Conservation (phyloP, 108 stramenopile species). For the Bacterosira constricta region DNA sequence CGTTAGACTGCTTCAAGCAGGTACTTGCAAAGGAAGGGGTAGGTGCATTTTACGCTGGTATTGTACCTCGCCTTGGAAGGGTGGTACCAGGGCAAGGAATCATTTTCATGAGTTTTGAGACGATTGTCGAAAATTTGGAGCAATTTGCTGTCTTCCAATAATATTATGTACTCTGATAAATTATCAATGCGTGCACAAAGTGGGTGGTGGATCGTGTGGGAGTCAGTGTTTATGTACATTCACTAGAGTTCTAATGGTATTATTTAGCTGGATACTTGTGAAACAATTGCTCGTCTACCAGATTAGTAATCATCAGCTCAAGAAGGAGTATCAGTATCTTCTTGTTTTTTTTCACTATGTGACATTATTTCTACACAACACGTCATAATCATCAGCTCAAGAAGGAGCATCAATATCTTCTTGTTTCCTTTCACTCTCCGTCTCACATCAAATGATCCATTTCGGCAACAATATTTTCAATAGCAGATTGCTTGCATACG, state of each 20-base stretch:
- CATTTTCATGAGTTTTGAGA: constrained; percentile 97
- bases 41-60: constrained; percentile 92
- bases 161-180: no score
- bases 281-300: no score
- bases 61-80: constrained; percentile 90
- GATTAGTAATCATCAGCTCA: no score
- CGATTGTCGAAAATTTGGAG: constrained; percentile 79
- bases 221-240: background rate
- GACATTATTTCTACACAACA: no score
- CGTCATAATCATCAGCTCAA: no score
- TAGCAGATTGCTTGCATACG: constrained; percentile 30
- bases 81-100: constrained; percentile 98
- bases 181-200: no score
- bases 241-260: no score
- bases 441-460: constrained; percentile 18
- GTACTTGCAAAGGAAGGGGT: constrained; percentile 89
- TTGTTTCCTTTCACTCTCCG: no score
- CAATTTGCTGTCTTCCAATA: constrained; percentile 60
- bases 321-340: no score
- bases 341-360: no score
- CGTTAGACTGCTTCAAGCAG: constrained; percentile 92
- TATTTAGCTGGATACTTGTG: no score
- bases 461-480: constrained; percentile 30
- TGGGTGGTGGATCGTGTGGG: background rate
- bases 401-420: no score